Evolutionary conservation across 2,329 filamentous ascomycete genomes (phyloP), one percentile per base, ranked within the genome.

Genomic region (Hypoxylon sp.): DNA sequence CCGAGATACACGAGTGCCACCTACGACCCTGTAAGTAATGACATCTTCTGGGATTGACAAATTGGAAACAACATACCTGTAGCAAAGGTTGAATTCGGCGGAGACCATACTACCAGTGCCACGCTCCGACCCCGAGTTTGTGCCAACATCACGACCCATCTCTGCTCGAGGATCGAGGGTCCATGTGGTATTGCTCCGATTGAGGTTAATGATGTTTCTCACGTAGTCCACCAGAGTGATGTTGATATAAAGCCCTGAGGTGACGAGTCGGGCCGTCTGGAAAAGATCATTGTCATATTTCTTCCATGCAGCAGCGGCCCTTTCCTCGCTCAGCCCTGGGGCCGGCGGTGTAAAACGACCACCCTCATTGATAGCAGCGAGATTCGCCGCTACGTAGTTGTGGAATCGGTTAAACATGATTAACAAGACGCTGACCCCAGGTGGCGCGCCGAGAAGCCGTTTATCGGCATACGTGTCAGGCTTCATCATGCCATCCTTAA

Each of bases 321-420:
- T 82, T 46, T 91, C 87, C 1, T 83, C 83, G 0, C 81, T 74
- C 0, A 88, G 81, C 0, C 80, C 70, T 0, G 82, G 79, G 0
- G 82, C 75, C 0, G 93, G 93, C 66, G 89, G 90, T 0, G 85
- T 87, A 80, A 97, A 98, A 21, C 92, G 88, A 15, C 89, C 90
- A 48, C 89, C 88, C 74, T 98, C 94, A 74, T 98, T 97, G 79
- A 98, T 95, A n/a, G 86, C 82, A 0, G 92, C 92, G 17, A 98
- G 83, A 67, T 95, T 91, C 59, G 89, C 87, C 1, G 92, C 94
- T 0, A 94, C 88, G 71, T 96, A 87, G 80, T 98, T 98, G 80
- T 98, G 95, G 80, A 97, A 97, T 24, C 90, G 87, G 74, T 91
- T 91, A 80, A 93, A 91, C 91, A 94, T 93, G 79, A 94, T 86